Evolutionary conservation across 371 early-diverging fungal genomes (phyloP).

Genomic region (Mucor irregularis): DNA sequence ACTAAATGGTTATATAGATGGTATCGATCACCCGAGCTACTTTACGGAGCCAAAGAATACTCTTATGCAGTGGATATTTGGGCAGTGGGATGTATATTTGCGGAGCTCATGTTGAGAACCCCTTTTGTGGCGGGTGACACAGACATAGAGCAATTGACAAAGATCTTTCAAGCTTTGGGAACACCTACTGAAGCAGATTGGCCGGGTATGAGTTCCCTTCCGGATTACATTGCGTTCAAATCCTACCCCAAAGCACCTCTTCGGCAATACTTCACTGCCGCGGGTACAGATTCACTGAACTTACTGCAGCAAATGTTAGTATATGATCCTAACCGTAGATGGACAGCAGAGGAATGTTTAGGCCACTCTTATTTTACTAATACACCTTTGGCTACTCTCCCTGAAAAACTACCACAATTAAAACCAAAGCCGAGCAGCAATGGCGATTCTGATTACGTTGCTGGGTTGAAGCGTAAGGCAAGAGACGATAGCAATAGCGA

Average conservation of each 20-base stretch:
- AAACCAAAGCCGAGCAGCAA: background rate
- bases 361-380: slow-evolving; percentile 91
- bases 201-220: slow-evolving; percentile 84
- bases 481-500: background rate
- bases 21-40: slow-evolving; percentile 99
- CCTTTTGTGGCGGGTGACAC: slow-evolving; percentile 96
- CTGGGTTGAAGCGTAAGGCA: slow-evolving; percentile 5
- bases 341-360: slow-evolving; percentile 86
- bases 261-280: slow-evolving; percentile 88
- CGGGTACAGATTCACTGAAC: slow-evolving; percentile 89
- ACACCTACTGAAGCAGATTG: slow-evolving; percentile 97
- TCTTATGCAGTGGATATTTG: slow-evolving; percentile 96
- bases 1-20: slow-evolving; percentile 85
- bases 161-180: slow-evolving; percentile 95
- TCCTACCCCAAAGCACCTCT: slow-evolving; percentile 77
- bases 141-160: slow-evolving; percentile 94
- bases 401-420: slow-evolving; percentile 73
- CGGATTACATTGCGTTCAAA: slow-evolving; percentile 69
- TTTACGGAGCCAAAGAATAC: slow-evolving; percentile 93
- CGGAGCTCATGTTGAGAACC: slow-evolving; percentile 95
- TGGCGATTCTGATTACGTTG: background rate
- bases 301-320: slow-evolving; percentile 90
- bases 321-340: slow-evolving; percentile 91
- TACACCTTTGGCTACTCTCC: slow-evolving; percentile 84
- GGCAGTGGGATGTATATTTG: slow-evolving; percentile 99